phyloP scores from a whole-genome alignment of 192 early-diverging fungal genomes.

The Anaeromyces robustus region DNA sequence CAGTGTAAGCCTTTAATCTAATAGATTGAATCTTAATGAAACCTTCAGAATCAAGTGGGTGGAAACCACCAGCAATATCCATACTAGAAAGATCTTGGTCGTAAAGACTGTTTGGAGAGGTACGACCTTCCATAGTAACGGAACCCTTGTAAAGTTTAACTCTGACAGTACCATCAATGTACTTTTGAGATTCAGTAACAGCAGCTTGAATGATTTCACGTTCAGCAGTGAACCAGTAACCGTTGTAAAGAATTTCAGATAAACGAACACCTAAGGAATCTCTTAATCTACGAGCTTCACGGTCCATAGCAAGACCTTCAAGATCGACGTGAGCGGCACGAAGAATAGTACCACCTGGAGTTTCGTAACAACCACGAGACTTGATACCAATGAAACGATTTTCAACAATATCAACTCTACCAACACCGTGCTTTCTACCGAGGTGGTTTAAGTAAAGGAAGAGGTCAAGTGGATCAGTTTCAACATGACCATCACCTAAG shows the following conservation, averaged over 20 bases:
- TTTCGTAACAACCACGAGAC: conserved; percentile 98
- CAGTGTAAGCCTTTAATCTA: conserved; percentile 44
- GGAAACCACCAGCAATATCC: conserved; percentile 81
- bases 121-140: conserved; percentile 74
- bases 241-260: conserved; percentile 85
- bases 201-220: conserved; percentile 73
- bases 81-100: conserved; percentile 92
- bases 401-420: conserved; percentile 98
- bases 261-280: conserved; percentile 38
- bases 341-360: conserved; percentile 91
- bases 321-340: conserved; percentile 89
- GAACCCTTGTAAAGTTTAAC: conserved; percentile 93
- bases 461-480: conserved; percentile 59
- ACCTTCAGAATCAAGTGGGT: conserved; percentile 82
- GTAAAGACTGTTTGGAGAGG: conserved; percentile 61
- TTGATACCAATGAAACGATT: conserved; percentile 98
- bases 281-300: conserved; percentile 82
- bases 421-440: conserved; percentile 92
- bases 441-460: conserved; percentile 94
- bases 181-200: conserved; percentile 65
- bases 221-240: conserved; percentile 93
- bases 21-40: conserved; percentile 98
- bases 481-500: conserved; percentile 35
- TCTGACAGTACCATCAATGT: conserved; percentile 82
- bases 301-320: conserved; percentile 87